Evolutionary conservation across 805 yeast species (phyloP), one percentile per base, ranked within the genome.

Genomic region (Scheffersomyces stipitis): DNA sequence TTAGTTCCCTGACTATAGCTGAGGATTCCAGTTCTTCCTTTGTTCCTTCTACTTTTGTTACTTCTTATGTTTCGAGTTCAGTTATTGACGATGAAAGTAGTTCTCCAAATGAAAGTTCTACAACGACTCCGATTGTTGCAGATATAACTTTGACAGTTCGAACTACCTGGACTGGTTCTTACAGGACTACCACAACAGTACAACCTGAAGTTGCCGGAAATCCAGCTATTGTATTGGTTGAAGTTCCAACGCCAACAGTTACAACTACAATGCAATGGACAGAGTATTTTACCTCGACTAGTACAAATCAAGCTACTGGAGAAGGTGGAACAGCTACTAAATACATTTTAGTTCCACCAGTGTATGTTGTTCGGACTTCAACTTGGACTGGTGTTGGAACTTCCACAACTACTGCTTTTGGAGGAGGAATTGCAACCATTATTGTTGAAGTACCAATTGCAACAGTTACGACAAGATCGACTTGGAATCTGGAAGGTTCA

Each of bases 141-240:
- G n/a, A n/a, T n/a, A n/a, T n/a, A n/a, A 37, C 31, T 35, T 42
- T 22, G 13, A 20, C 34, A 3, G 26, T 37, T 7, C 8, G 42
- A 24, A 9, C 37, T 44, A 9, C 41, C 38, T 28, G 45, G 52
- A 44, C 54, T 4, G 49, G 54, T 9, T 7, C 37, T 10, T 37
- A 33, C 12, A 34, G 40, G 10, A 22, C 35, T 4, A 38, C 41
- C 10, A 27, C 30, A 13, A 41, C 50, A 5, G 24, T 30, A 9
- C n/a, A n/a, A n/a, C n/a, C 46, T 17, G 44, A 38, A 4, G 14
- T 38, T n/a, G 29, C 36, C 3, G 43, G 44, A 18, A 38, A 18
- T 0, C 36, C 37, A 7, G 41, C 18, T 12, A 36, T 45, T 12
- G 41, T 40, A 10, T 26, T 45, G 7, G 32, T 51, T 7, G 48